These are phyloP conservation scores for Tremella mesenterica DNA, from an alignment of 768 basidiomycete species.

Conservation along the genomic window DNA sequence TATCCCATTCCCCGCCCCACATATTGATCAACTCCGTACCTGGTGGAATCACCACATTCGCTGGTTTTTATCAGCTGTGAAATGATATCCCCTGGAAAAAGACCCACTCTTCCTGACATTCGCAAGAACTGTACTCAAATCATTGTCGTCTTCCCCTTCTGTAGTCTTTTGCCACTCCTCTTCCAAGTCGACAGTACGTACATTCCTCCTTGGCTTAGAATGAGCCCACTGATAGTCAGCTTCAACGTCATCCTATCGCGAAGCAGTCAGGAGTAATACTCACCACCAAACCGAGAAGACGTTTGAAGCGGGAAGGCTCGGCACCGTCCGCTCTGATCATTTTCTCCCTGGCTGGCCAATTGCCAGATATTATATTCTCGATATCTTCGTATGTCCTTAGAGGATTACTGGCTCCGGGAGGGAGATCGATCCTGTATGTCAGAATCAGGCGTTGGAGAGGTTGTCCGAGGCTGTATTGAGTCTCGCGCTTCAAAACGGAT, in stretches of 20 bases:
- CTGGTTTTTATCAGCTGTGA: constrained; percentile 6
- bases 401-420: constrained; percentile 22
- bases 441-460: too few relatives aligned
- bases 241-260: background rate
- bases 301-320: constrained; percentile 31
- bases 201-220: constrained; percentile 24
- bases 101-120: constrained; percentile 38
- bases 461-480: too few relatives aligned
- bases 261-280: background rate
- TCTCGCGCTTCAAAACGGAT: too few relatives aligned
- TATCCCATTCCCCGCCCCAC: constrained; percentile 43
- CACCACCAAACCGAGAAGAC: constrained; percentile 34
- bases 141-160: constrained; percentile 24
- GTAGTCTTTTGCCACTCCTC: constrained; percentile 27
- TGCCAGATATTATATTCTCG: constrained; percentile 25
- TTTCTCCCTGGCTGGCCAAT: constrained; percentile 35
- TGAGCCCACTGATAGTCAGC: constrained; percentile 29
- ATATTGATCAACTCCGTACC: constrained; percentile 36
- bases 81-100: background rate
- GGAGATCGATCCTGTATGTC: constrained; percentile 28
- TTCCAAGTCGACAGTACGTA: constrained; percentile 32
- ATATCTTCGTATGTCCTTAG: constrained; percentile 30
- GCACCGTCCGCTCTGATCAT: constrained; percentile 31
- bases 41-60: constrained; percentile 35
- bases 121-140: constrained; percentile 32